These are phyloP conservation scores for Ganoderma meredithae DNA, from an alignment of 1,284 basidiomycete genomes.

Conservation along the genomic window DNA sequence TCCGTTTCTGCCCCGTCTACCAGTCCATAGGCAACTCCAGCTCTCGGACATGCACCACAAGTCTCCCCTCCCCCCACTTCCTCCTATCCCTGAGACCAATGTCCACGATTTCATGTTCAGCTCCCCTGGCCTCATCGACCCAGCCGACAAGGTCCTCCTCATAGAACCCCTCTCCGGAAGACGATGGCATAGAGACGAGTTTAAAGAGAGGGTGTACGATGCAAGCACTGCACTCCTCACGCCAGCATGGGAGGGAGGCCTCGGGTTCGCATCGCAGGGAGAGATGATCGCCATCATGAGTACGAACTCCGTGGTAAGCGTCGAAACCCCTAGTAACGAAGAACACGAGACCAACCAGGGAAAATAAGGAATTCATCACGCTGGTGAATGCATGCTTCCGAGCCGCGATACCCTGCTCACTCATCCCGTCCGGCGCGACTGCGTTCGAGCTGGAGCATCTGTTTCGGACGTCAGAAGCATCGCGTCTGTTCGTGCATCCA, in stretches of 20 bases:
- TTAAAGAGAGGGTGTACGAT: conserved; percentile 57
- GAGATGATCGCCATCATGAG: conserved; percentile 75
- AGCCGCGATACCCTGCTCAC: conserved; percentile 65
- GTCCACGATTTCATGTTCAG: conserved; percentile 61
- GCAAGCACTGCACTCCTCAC: conserved; percentile 64
- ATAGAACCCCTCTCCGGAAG: conserved; percentile 64
- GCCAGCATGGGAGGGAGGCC: conserved; percentile 55
- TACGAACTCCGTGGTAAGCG: conserved; percentile 69
- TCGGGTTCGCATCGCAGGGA: conserved; percentile 56
- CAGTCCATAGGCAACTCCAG: conserved; percentile 1
- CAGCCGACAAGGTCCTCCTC: conserved; percentile 62
- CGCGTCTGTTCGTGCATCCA: conserved; percentile 69
- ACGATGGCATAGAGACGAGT: conserved; percentile 54
- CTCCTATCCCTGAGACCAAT: conserved; percentile 56
- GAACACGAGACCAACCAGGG: neutral
- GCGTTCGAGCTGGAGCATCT: conserved; percentile 69
- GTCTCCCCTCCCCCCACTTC: conserved; percentile 47
- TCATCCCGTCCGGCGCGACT: conserved; percentile 72
- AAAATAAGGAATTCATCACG: conserved; percentile 64
- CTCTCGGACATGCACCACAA: conserved; percentile 46
- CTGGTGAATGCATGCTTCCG: conserved; percentile 63
- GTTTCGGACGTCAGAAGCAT: conserved; percentile 59
- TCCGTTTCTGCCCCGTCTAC: neutral
- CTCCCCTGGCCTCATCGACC: conserved; percentile 36
- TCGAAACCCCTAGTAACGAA: neutral